phyloP scores from a whole-genome alignment of 2,329 filamentous ascomycete genomes.

The Akanthomyces muscarius region DNA sequence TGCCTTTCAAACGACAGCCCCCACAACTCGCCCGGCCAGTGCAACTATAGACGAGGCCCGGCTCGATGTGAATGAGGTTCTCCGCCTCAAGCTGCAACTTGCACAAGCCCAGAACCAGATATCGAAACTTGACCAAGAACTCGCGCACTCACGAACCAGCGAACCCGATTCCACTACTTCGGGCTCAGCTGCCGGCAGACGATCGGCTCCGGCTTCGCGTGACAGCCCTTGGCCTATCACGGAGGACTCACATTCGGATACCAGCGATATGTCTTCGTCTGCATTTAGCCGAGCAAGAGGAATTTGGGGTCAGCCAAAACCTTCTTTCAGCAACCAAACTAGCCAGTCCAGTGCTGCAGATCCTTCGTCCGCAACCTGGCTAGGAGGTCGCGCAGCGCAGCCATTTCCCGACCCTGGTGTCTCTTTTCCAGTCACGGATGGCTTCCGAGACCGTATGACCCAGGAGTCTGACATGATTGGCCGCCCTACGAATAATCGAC shows the following conservation, averaged over 20 bases:
- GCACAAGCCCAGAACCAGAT: conserved; percentile 68
- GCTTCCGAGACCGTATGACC: conserved; percentile 45
- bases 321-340: conserved; percentile 32
- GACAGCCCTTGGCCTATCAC: conserved; percentile 49
- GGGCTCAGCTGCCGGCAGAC: conserved; percentile 22
- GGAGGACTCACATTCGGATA: conserved; percentile 56
- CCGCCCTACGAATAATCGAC: conserved; percentile 41
- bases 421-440: conserved; percentile 36
- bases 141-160: conserved; percentile 59
- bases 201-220: conserved; percentile 25
- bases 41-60: conserved; percentile 41
- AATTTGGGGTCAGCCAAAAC: conserved; percentile 53
- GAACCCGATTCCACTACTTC: conserved; percentile 45
- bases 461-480: conserved; percentile 47
- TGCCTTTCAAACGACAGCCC: conserved; percentile 43
- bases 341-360: conserved; percentile 35
- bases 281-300: conserved; percentile 51
- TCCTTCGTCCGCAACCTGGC: conserved; percentile 41
- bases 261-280: conserved; percentile 50
- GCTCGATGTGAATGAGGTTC: conserved; percentile 53
- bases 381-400: conserved; percentile 37
- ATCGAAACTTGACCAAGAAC: conserved; percentile 66
- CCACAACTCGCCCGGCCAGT: conserved; percentile 51
- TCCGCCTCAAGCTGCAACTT: conserved; percentile 66
- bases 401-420: conserved; percentile 39